Evolutionary conservation across 768 basidiomycete species (phyloP).

Genomic region (Auriscalpium vulgare): DNA sequence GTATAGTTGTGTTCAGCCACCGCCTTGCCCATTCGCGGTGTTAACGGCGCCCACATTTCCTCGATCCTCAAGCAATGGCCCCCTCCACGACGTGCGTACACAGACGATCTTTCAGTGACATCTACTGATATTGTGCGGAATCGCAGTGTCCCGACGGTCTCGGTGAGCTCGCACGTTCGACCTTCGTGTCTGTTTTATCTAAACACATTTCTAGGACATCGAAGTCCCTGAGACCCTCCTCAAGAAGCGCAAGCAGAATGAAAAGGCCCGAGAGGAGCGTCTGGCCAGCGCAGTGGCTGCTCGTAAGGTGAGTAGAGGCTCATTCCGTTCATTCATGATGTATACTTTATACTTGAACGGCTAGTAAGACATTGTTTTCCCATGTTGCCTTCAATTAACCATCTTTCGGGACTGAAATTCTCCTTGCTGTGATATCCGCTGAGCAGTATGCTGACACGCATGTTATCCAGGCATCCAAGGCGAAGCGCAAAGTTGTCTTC

Average conservation of each 20-base stretch:
- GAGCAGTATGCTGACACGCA: conserved; percentile 6
- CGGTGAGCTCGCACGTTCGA: conserved; percentile 28
- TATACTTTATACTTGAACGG: conserved; percentile 71
- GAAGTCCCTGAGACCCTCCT: conserved; percentile 99
- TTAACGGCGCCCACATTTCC: conserved; percentile 19
- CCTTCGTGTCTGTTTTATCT: conserved; percentile 3
- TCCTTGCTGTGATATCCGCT: conserved; percentile 13
- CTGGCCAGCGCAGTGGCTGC: conserved; percentile 75
- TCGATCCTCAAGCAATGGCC: conserved; percentile 39
- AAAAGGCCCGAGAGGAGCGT: conserved; percentile 93
- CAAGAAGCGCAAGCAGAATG: conserved; percentile 98
- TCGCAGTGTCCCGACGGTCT: conserved; percentile 37
- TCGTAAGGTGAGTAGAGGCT: conserved; percentile 64
- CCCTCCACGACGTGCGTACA: conserved; percentile 45
- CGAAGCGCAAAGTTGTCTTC: conserved; percentile 96
- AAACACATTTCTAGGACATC: conserved; percentile 48
- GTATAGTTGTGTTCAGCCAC: conserved; percentile 34
- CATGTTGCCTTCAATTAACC: conserved; percentile 83
- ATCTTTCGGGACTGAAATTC: conserved; percentile 86
- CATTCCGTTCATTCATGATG: conserved; percentile 51
- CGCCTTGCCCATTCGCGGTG: conserved; percentile 14
- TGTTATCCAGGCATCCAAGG: conserved; percentile 63
- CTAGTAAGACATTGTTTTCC: conserved; percentile 56
- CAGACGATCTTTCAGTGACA: background rate
- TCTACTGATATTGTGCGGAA: conserved; percentile 5